A percentile compares a stretch with the other conserved stretches of the same genome.
Conservation (phyloP, 2,329 filamentous ascomycete genomes). For the Pochonia chlamydosporia region DNA sequence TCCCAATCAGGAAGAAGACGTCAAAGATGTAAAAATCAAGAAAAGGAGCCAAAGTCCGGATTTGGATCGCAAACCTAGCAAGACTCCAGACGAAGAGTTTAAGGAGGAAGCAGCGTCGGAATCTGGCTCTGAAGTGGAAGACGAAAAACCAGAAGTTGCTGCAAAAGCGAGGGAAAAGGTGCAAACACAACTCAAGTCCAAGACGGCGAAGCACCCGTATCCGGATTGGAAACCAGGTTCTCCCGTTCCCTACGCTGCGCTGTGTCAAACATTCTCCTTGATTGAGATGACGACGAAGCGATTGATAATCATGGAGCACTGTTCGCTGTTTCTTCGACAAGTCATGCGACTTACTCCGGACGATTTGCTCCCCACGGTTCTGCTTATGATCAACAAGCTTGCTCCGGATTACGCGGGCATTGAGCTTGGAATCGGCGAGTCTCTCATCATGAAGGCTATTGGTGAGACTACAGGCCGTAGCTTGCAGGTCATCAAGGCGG, state of each 20-base stretch:
- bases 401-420: slow-evolving; percentile 95
- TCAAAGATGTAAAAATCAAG: slow-evolving; percentile 1
- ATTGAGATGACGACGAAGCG: slow-evolving; percentile 94
- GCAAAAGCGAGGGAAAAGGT: slow-evolving; percentile 75
- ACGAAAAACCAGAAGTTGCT: slow-evolving; percentile 61
- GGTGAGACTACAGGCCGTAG: slow-evolving; percentile 89
- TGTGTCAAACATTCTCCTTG: slow-evolving; percentile 91
- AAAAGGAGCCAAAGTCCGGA: slow-evolving; percentile 8
- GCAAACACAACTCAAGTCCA: slow-evolving; percentile 66
- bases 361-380: slow-evolving; percentile 80
- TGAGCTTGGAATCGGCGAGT: slow-evolving; percentile 97
- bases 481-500: slow-evolving; percentile 82
- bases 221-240: slow-evolving; percentile 89
- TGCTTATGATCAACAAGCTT: slow-evolving; percentile 97
- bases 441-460: slow-evolving; percentile 97
- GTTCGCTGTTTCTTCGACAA: slow-evolving; percentile 84
- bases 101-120: slow-evolving; percentile 23
- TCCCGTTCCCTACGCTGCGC: slow-evolving; percentile 87
- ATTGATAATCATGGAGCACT: slow-evolving; percentile 81
- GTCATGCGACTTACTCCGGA: slow-evolving; percentile 86
- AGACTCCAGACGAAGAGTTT: slow-evolving; percentile 20
- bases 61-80: slow-evolving; percentile 17
- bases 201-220: slow-evolving; percentile 67
- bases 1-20: slow-evolving; percentile 10
- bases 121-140: slow-evolving; percentile 35